These are phyloP conservation scores for Jackrogersella multiformis DNA, from an alignment of 495 filamentous ascomycete species.

Conservation along the genomic window DNA sequence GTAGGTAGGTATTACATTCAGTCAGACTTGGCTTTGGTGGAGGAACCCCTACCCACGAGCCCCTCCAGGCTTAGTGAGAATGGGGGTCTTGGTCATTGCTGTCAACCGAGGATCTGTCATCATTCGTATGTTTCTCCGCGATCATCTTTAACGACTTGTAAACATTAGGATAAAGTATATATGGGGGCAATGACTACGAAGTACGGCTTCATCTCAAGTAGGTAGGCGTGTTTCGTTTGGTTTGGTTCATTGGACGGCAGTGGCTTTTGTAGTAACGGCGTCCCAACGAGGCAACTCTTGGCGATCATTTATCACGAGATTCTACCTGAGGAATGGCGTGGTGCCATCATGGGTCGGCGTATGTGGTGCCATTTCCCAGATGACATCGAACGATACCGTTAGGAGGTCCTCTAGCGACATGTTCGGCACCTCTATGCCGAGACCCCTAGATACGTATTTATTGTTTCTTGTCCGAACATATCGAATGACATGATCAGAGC, in stretches of 20 bases:
- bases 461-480: conserved; percentile 24
- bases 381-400: conserved; percentile 30
- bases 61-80: background rate
- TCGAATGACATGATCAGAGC: conserved; percentile 34
- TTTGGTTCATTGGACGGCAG: conserved; percentile 20
- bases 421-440: conserved; percentile 29
- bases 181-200: background rate
- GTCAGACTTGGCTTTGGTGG: conserved; percentile 18
- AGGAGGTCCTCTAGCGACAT: conserved; percentile 12
- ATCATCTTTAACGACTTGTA: background rate
- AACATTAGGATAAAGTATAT: background rate
- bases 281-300: conserved; percentile 35
- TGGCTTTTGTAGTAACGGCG: conserved; percentile 14
- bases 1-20: too few species aligned
- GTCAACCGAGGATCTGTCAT: conserved; percentile 6
- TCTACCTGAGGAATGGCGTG: conserved; percentile 18
- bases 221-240: too few species aligned
- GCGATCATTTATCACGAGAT: conserved; percentile 34
- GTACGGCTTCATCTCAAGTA: conserved; percentile 21
- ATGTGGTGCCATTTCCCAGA: conserved; percentile 31
- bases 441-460: conserved; percentile 10
- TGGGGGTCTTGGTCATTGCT: background rate
- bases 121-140: conserved; percentile 6
- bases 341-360: conserved; percentile 32
- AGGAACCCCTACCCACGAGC: conserved; percentile 32